Conservation (phyloP, 208 protist species). For the Trypanosoma lewisi region DNA sequence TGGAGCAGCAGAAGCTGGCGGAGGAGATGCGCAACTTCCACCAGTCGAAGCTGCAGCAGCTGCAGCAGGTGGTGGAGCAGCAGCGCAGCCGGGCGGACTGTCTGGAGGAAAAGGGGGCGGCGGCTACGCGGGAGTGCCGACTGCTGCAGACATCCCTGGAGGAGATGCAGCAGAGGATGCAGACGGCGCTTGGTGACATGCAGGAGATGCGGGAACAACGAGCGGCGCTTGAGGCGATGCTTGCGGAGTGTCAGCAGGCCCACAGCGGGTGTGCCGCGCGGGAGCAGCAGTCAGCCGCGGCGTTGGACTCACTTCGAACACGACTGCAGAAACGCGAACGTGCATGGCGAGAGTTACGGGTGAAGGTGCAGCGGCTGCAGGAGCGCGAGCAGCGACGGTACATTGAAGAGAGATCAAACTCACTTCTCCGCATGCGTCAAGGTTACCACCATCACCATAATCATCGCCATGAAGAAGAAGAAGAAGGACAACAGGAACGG, state of each 20-base stretch:
- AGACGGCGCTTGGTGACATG: conserved; percentile 4
- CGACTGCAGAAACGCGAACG: conserved; percentile 4
- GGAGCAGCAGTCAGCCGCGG: neutral
- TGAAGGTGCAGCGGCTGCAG: conserved; percentile 4
- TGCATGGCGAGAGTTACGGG: neutral
- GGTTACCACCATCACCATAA: neutral
- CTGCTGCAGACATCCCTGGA: neutral
- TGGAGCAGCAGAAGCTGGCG: conserved; percentile 66
- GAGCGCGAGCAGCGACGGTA: conserved; percentile 4
- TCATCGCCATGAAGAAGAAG: neutral
- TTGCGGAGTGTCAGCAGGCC: neutral
- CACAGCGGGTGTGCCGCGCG: neutral
- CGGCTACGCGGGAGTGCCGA: neutral
- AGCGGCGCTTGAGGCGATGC: conserved; percentile 2
- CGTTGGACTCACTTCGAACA: neutral
- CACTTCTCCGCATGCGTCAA: conserved; percentile 2
- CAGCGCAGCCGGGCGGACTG: neutral
- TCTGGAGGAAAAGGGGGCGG: neutral
- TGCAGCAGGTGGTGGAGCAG: conserved; percentile 11
- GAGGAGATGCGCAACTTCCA: conserved; percentile 29
- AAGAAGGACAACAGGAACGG: neutral
- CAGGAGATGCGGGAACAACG: conserved; percentile 7
- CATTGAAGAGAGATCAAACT: neutral
- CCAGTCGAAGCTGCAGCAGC: conserved; percentile 17
- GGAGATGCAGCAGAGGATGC: conserved; percentile 2